phyloP scores from a whole-genome alignment of 257 asterid species.

The Fraxinus pennsylvanica region DNA sequence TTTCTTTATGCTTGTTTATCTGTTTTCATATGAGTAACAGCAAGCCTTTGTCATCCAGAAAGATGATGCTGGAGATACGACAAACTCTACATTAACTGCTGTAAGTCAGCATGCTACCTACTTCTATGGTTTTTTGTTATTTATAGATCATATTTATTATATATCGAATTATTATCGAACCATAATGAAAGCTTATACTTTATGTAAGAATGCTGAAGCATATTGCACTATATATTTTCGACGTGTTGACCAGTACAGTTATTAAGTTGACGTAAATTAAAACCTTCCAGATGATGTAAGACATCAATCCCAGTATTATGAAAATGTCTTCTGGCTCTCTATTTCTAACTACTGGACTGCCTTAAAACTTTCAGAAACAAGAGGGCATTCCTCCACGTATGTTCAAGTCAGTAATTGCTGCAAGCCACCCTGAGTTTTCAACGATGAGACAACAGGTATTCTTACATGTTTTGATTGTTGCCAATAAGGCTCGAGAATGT shows the following conservation, averaged over 20 bases:
- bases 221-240: neutral
- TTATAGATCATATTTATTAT: constrained; percentile 1
- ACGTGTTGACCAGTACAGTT: constrained; percentile 4
- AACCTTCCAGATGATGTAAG: constrained; percentile 13
- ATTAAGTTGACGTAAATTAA: constrained; percentile 12
- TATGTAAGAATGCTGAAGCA: neutral
- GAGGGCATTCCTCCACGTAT: constrained; percentile 96
- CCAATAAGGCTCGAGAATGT: neutral
- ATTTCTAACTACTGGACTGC: constrained; percentile 25
- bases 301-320: neutral
- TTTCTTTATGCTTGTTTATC: constrained; percentile 17
- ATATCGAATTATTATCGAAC: constrained; percentile 10
- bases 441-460: constrained; percentile 96
- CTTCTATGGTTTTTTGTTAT: constrained; percentile 7
- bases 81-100: constrained; percentile 37
- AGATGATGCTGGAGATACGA: constrained; percentile 43
- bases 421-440: constrained; percentile 97
- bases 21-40: constrained; percentile 18
- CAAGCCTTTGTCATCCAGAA: constrained; percentile 37
- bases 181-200: constrained; percentile 13
- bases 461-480: constrained; percentile 22
- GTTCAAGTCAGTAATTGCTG: constrained; percentile 98
- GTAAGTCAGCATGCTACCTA: constrained; percentile 34
- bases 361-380: constrained; percentile 65
- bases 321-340: constrained; percentile 22